These are phyloP conservation scores for Rubroboletus satanas DNA, from an alignment of 768 basidiomycete species.

Conservation along the genomic window DNA sequence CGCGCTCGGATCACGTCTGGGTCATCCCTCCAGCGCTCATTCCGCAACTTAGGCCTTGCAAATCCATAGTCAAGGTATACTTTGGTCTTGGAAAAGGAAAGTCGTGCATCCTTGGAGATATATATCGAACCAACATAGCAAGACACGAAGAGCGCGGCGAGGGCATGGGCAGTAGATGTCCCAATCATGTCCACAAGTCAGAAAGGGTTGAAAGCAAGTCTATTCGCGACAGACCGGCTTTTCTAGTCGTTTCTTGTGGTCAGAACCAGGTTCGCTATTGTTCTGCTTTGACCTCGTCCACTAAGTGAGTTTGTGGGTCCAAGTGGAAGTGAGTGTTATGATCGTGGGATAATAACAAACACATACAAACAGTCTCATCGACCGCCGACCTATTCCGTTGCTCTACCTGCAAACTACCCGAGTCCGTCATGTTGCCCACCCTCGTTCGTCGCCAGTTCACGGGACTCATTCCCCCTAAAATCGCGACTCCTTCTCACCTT, in stretches of 20 bases:
- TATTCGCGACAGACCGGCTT: constrained; percentile 8
- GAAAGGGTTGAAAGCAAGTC: background rate
- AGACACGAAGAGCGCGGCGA: constrained; percentile 55
- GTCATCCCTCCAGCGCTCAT: constrained; percentile 73
- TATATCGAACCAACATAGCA: constrained; percentile 86
- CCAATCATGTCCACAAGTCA: constrained; percentile 23
- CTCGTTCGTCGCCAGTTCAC: constrained; percentile 82
- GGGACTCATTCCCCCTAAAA: constrained; percentile 89
- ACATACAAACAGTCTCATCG: constrained; percentile 8
- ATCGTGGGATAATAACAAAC: constrained; percentile 20
- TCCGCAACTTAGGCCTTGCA: constrained; percentile 28
- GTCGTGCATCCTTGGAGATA: constrained; percentile 59
- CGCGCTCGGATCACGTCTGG: constrained; percentile 81
- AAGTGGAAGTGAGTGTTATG: constrained; percentile 2
- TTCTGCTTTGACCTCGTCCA: constrained; percentile 2
- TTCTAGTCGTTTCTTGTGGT: constrained; percentile 12
- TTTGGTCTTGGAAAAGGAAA: constrained; percentile 43
- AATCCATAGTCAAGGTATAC: constrained; percentile 25
- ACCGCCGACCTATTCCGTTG: constrained; percentile 22
- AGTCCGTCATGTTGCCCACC: constrained; percentile 69
- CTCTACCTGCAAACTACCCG: background rate
- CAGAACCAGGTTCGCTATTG: constrained; percentile 10
- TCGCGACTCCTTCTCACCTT: constrained; percentile 86
- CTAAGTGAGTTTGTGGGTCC: constrained; percentile 10
- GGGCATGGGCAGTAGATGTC: constrained; percentile 42